Evolutionary conservation across 2,329 filamentous ascomycete genomes (phyloP), one percentile per base, ranked within the genome.

Genomic region (Gnomoniopsis smithogilvyi): DNA sequence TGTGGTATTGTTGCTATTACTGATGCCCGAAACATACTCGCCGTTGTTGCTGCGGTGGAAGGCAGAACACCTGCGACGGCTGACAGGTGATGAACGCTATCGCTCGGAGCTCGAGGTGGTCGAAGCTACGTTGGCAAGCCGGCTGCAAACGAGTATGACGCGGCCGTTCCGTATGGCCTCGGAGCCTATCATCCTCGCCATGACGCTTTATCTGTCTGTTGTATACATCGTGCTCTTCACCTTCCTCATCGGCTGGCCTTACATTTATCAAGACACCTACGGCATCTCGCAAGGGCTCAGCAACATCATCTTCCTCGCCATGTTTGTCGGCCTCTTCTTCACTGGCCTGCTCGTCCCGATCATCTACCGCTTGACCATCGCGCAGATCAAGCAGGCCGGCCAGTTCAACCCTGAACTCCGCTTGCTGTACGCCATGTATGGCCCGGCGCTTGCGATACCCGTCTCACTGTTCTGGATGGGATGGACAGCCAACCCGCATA

Each of bases 1-100:
- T 59, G 76, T 88, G 24, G 68, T 75, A n/a, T 65, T 82, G 41
- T 81, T 90, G 36, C 67, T 84, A 24, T 66, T 85, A 17, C 76
- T 86, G 50, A 84, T 89, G 54, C 87, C 87, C 1, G 87, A 90
- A 69, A 90, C 87, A 0, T 90, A 89, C 63, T 80, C 68, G 2
- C 71, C 70, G 36, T 51, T 87, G 15, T 72, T 90, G 3, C 70
- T 90, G 34, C 79, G 83, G 57, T 76, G 77, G 62, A 89, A 88
- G 66, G 87, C 87, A 2, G 73, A 75, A 30, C 79, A 78, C 63
- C 72, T 87, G 57, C 81, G 87, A 50, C 73, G 79, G 64, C 80
- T 86, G 62, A 89, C 85, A 0, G 83, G 85, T 3, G 81, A 89
- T 60, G 71, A 77, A n/a, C 75, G 81, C 50, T 90, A 82, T 73